Evolutionary conservation across 805 yeast species (phyloP).

Genomic region (Yarrowia sp.): DNA sequence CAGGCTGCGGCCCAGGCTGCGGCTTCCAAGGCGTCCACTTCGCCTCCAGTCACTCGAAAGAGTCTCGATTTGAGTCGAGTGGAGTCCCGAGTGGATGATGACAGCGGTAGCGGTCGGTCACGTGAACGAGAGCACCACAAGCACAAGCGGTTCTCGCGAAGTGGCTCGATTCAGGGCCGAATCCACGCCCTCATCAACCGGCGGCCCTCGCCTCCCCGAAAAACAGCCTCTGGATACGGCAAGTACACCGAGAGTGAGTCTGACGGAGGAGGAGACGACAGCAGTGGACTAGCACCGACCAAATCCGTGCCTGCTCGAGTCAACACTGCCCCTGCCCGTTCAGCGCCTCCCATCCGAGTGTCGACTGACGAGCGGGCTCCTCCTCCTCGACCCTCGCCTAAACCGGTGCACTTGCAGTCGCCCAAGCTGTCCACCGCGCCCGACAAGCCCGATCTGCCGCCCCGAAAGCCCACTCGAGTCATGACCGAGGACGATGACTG

Average conservation of each 20-base stretch:
- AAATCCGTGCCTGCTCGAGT: slow-evolving; percentile 16
- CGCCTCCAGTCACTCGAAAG: slow-evolving; percentile 9
- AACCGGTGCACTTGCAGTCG: slow-evolving; percentile 46
- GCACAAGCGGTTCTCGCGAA: slow-evolving; percentile 45
- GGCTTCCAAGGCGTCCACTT: slow-evolving; percentile 9
- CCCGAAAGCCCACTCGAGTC: slow-evolving; percentile 35
- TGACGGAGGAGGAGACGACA: slow-evolving; percentile 38
- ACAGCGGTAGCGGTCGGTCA: background rate
- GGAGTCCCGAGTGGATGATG: slow-evolving; percentile 31
- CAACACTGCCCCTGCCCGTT: slow-evolving; percentile 31
- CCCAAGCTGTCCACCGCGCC: slow-evolving; percentile 40
- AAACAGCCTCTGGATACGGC: slow-evolving; percentile 85
- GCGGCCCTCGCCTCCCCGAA: slow-evolving; percentile 55
- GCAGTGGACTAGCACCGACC: background rate
- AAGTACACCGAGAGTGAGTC: slow-evolving; percentile 60
- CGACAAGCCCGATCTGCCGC: slow-evolving; percentile 35
- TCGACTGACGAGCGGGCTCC: slow-evolving; percentile 19
- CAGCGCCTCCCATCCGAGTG: slow-evolving; percentile 6
- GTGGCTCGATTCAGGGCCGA: slow-evolving; percentile 51
- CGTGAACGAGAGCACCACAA: slow-evolving; percentile 30
- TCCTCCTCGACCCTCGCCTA: slow-evolving; percentile 42
- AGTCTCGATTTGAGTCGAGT: slow-evolving; percentile 31
- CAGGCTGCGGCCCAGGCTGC: slow-evolving; percentile 20
- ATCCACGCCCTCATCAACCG: slow-evolving; percentile 48
- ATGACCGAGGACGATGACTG: slow-evolving; percentile 44